Conservation (phyloP, 2,329 filamentous ascomycete species). For the Leptographium procerum region DNA sequence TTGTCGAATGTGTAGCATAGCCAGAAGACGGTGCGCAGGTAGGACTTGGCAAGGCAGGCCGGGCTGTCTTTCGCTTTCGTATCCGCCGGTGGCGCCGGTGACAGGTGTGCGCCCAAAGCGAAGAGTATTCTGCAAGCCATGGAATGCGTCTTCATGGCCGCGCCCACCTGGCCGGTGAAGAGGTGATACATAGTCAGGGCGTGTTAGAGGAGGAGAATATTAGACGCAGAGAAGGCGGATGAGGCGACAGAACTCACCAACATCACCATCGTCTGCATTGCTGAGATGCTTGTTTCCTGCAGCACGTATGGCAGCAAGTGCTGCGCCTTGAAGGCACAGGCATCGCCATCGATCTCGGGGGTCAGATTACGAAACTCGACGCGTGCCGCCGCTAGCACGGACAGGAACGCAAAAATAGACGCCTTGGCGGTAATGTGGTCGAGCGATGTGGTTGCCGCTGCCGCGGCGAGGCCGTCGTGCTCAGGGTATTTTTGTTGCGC, state of each 20-base stretch:
- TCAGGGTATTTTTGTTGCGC: background rate
- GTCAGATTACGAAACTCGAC: background rate
- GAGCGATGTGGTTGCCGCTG: constrained; percentile 6
- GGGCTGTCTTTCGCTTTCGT: too few species aligned
- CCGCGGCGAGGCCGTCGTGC: background rate
- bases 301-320: constrained; percentile 29
- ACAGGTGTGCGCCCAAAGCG: constrained; percentile 27
- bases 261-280: constrained; percentile 33
- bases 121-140: constrained; percentile 36
- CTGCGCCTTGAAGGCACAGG: constrained; percentile 28
- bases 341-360: constrained; percentile 25
- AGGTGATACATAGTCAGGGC: constrained; percentile 10
- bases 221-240: background rate
- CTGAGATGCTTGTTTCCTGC: constrained; percentile 30
- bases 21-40: constrained; percentile 39
- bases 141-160: constrained; percentile 30
- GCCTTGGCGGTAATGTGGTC: constrained; percentile 27
- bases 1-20: constrained; percentile 43
- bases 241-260: constrained; percentile 26
- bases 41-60: constrained; percentile 18
- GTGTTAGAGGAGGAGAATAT: background rate
- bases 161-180: constrained; percentile 33
- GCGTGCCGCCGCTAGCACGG: constrained; percentile 18
- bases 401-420: constrained; percentile 37
- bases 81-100: background rate